phyloP scores from a whole-genome alignment of 257 asterid species.

The Nicotiana paniculata region DNA sequence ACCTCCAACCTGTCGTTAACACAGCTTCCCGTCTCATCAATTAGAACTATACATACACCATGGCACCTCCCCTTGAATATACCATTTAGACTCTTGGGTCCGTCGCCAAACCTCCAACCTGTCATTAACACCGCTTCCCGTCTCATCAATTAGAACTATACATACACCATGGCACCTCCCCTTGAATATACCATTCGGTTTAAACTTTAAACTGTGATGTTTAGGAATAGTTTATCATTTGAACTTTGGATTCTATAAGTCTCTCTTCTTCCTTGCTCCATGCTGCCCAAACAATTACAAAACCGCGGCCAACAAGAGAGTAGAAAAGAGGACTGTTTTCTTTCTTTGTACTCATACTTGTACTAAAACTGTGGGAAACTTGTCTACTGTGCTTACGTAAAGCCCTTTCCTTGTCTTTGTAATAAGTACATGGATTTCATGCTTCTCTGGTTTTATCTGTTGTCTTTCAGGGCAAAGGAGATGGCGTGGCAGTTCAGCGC shows the following conservation, averaged over 20 bases:
- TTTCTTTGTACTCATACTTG: not conserved
- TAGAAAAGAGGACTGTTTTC: not conserved
- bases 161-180: too few species aligned
- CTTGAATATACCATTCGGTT: not conserved
- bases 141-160: too few species aligned
- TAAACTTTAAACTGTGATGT: not conserved
- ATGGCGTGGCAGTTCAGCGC: conserved; percentile 62
- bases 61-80: too few species aligned
- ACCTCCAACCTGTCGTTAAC: too few species aligned
- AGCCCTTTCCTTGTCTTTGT: not conserved
- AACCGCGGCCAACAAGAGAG: not conserved
- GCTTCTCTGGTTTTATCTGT: not conserved
- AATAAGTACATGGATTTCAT: not conserved
- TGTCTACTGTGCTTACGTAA: not conserved
- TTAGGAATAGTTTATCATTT: not conserved
- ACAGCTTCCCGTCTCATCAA: too few species aligned
- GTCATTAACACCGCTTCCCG: too few species aligned
- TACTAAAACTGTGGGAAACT: not conserved
- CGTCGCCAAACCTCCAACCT: too few species aligned
- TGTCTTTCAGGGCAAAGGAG: conserved; percentile 66
- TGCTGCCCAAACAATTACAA: not conserved
- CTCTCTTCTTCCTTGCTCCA: not conserved
- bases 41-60: too few species aligned
- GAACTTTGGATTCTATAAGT: not conserved
- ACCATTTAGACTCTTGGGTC: not conserved